Percentiles rank a stretch among this genome's conserved stretches.
Conservation (phyloP, 352 stramenopile genomes). For the Globisporangium iwayamae region DNA sequence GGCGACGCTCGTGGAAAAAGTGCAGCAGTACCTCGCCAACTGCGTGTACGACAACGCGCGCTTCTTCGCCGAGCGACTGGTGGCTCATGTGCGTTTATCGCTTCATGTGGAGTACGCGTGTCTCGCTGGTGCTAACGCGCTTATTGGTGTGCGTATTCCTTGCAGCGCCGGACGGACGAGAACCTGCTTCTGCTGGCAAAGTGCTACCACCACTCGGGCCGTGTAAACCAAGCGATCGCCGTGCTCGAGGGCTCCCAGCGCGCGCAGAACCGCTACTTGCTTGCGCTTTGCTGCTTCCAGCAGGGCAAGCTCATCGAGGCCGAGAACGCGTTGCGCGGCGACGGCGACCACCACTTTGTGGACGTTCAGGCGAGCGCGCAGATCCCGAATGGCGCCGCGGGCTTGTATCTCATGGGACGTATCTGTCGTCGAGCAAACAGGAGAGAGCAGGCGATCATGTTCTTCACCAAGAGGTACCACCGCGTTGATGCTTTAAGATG, state of each 20-base stretch:
- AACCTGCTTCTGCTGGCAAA: constrained; percentile 58
- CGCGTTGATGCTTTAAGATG: constrained; percentile 8
- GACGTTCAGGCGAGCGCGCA: constrained; percentile 27
- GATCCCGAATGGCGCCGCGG: constrained; percentile 86
- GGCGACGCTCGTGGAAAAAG: constrained; percentile 38
- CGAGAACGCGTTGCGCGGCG: constrained; percentile 87
- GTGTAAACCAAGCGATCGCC: constrained; percentile 43
- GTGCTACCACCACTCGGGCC: constrained; percentile 63
- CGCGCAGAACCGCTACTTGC: constrained; percentile 59
- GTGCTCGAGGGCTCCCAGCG: constrained; percentile 43
- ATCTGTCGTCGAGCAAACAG: constrained; percentile 89
- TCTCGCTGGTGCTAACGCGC: background rate
- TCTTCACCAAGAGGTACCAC: constrained; percentile 82
- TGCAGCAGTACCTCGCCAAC: constrained; percentile 46
- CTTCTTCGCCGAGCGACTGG: constrained; percentile 81
- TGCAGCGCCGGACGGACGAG: constrained; percentile 48
- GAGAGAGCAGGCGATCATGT: constrained; percentile 87
- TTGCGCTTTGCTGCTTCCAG: constrained; percentile 74
- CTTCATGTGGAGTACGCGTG: background rate
- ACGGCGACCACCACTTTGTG: constrained; percentile 23
- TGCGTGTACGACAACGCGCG: constrained; percentile 65
- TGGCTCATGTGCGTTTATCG: constrained; percentile 53
- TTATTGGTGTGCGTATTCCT: constrained; percentile 4
- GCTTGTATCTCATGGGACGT: constrained; percentile 89
- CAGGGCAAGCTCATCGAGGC: constrained; percentile 75